phyloP scores from a whole-genome alignment of 202 grass and related monocot genomes.

The Schoenoplectus tabernaemontani region DNA sequence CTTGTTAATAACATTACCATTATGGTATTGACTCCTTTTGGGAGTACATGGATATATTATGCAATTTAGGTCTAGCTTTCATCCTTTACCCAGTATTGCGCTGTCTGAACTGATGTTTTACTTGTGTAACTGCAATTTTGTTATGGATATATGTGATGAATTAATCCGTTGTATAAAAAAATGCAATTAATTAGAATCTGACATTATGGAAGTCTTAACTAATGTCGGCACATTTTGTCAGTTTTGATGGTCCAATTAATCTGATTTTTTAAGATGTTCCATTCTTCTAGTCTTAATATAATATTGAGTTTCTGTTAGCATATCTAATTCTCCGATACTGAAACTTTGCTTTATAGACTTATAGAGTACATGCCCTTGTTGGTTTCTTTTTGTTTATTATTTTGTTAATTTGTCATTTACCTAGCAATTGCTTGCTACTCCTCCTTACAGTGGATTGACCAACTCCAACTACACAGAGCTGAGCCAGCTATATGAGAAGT shows the following conservation, averaged over 20 bases:
- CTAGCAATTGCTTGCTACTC: constrained; percentile 2
- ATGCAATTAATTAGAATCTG: background rate
- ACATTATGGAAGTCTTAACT: background rate
- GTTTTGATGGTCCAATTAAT: background rate
- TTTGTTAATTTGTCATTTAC: background rate
- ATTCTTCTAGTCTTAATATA: background rate
- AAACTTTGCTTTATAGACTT: background rate
- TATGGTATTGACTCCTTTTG: background rate
- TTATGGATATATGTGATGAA: background rate
- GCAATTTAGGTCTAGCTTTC: background rate
- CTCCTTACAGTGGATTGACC: constrained; percentile 57
- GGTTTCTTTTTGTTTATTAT: background rate
- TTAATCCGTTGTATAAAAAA: background rate
- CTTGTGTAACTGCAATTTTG: background rate
- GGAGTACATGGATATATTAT: background rate
- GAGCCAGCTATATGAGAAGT: constrained; percentile 72
- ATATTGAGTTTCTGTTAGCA: background rate
- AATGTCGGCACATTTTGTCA: background rate
- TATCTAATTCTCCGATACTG: background rate
- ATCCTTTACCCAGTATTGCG: background rate
- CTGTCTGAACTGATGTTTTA: background rate
- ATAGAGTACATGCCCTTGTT: background rate
- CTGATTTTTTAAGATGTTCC: background rate
- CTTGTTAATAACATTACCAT: background rate
- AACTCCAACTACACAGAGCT: constrained; percentile 90